Percentiles rank a stretch among this genome's conserved stretches.
Evolutionary conservation across 2,329 filamentous ascomycete genomes (phyloP).

Genomic region (Fusarium verticillioides): DNA sequence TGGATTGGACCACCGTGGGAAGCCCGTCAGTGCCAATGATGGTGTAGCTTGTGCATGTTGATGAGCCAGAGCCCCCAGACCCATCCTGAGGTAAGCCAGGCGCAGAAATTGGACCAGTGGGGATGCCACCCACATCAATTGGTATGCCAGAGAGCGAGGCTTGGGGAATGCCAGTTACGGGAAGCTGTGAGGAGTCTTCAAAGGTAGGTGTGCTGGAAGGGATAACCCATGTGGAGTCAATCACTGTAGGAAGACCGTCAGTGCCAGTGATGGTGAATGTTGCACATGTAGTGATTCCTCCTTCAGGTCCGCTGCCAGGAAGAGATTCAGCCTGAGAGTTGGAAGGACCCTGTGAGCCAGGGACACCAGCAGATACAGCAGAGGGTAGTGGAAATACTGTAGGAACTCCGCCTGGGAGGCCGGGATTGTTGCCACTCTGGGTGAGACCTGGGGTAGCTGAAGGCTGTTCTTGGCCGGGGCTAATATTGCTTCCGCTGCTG

Average conservation of each 20-base stretch:
- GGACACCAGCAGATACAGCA: constrained; percentile 14
- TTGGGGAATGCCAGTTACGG: constrained; percentile 18
- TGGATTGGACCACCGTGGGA: constrained; percentile 35
- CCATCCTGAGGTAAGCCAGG: constrained; percentile 27
- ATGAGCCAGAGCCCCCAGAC: constrained; percentile 11
- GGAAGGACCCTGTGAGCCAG: constrained; percentile 15
- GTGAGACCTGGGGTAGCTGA: constrained; percentile 11
- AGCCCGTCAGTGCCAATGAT: constrained; percentile 38
- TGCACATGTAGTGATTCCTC: constrained; percentile 38
- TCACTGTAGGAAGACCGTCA: constrained; percentile 49
- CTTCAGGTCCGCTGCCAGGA: constrained; percentile 10
- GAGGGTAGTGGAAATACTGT: constrained; percentile 28
- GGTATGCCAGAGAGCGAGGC: constrained; percentile 27
- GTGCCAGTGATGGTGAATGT: constrained; percentile 48
- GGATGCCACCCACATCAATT: constrained; percentile 27
- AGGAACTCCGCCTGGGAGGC: constrained; percentile 24
- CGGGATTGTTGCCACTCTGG: constrained; percentile 22
- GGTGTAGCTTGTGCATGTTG: constrained; percentile 38
- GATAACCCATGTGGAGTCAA: constrained; percentile 50
- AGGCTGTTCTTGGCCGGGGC: constrained; percentile 25
- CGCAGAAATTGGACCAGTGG: constrained; percentile 11
- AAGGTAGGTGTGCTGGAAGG: constrained; percentile 28
- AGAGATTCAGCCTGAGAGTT: constrained; percentile 15
- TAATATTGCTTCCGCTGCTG: constrained; percentile 10
- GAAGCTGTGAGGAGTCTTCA: constrained; percentile 25